Conservation (phyloP, 2,329 filamentous ascomycete species). For the Pleomassaria siparia region DNA sequence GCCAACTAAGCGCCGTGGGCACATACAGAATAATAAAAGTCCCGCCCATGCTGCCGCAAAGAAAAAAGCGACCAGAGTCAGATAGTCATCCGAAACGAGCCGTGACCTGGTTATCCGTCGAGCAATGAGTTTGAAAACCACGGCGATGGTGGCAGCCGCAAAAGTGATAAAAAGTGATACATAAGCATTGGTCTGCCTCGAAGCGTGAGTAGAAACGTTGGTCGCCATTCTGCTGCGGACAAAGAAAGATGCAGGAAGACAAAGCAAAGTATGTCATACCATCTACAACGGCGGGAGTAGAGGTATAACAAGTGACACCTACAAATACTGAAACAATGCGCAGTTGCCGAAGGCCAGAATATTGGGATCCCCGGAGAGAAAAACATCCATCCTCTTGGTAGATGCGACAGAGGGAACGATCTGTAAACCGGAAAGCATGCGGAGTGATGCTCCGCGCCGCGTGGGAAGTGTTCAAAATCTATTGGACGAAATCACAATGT, state of each 20-base stretch:
- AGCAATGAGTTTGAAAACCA: slow-evolving; percentile 8
- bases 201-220: not conserved
- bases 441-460: not conserved
- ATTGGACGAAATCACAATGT: not conserved
- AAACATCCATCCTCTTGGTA: not conserved
- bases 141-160: slow-evolving; percentile 5
- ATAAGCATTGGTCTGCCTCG: slow-evolving; percentile 10
- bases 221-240: not conserved
- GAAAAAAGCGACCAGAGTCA: slow-evolving; percentile 9
- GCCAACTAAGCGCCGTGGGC: not conserved
- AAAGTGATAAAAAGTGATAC: slow-evolving; percentile 13
- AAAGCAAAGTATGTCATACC: not conserved
- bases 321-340: not conserved
- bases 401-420: not conserved
- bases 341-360: not conserved
- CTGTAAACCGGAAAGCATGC: not conserved
- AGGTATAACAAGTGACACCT: not conserved
- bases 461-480: not conserved
- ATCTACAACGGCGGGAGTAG: not conserved
- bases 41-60: slow-evolving; percentile 8
- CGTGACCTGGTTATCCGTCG: slow-evolving; percentile 7
- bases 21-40: slow-evolving; percentile 14
- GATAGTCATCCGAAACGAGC: slow-evolving; percentile 12
- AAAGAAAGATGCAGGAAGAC: too few relatives aligned
- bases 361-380: not conserved